Base-by-base conservation (phyloP, 2,329 filamentous ascomycete genomes). In the Exophiala viscosa region DNA sequence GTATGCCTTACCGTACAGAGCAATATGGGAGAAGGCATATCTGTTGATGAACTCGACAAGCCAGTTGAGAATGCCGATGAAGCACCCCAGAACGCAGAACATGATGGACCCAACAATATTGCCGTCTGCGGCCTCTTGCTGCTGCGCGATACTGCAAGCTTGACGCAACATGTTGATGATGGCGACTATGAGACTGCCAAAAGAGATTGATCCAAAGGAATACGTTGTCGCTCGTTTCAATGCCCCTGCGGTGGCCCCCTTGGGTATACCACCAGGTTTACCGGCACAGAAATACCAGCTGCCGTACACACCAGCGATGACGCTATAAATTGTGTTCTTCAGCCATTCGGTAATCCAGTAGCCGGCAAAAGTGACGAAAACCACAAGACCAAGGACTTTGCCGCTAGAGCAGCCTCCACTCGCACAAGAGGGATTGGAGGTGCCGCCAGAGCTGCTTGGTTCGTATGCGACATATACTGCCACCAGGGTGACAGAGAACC, bases 291-390 rank as follows among this genome's bases (percentile, higher is more conserved):
- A 96, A 73, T 95, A 97, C 92, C 92, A 97, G 0, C 87, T 86
- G 1, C 90, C 91, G 63, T 95, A 96, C 0, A 96, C 85, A 0
- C 92, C 91, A 0, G 90, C 87, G 53, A 96, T 87, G 18, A 84
- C 90, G 1, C 86, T 87, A 67, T 97, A 90, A 42, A 96, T 88
- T 0, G 88, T 90, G 71, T 95, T 96, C 75, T 96, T 96, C 62
- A 96, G 74, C 80, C 87, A 92, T 68, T 97, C 92, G 1, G 88
- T 86, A 59, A 96, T 85, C 92, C 92, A 97, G 73, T 95, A 96
- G 71, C 85, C 88, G 48, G 90, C 86, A 64, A 97, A 96, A 0
- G 90, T 95, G 61, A 90, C 81, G 67, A 95, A 96, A 14, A 86
- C 88, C 4, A 95, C 75, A 28, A 96, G 73, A 0, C 91, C 91